Conservation (phyloP, 192 early-diverging fungal genomes). For the Obelidium mucronatum region DNA sequence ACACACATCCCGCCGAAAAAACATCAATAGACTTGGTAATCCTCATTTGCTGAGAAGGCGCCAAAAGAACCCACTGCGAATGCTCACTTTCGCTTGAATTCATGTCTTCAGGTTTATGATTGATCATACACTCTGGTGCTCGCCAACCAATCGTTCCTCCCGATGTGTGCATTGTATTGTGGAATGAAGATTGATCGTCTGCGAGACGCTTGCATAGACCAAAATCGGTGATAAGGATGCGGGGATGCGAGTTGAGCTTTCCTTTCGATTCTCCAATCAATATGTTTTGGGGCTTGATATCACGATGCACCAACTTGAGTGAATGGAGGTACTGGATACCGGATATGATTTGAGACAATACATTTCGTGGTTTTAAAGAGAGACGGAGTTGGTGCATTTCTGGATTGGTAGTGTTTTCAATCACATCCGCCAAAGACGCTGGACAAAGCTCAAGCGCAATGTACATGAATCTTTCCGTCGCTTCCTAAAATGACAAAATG, state of each 20-base stretch:
- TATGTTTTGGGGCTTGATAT: slow-evolving; percentile 96
- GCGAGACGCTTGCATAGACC: slow-evolving; percentile 94
- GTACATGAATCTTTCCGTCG: slow-evolving; percentile 90
- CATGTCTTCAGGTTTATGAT: slow-evolving; percentile 21
- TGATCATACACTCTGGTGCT: slow-evolving; percentile 85
- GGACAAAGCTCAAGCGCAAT: slow-evolving; percentile 96
- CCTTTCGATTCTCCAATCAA: slow-evolving; percentile 65
- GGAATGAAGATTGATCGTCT: slow-evolving; percentile 92
- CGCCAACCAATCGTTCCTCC: slow-evolving; percentile 97
- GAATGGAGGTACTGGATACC: slow-evolving; percentile 90
- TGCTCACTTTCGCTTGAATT: slow-evolving; percentile 6
- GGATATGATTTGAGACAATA: slow-evolving; percentile 83
- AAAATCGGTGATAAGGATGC: slow-evolving; percentile 95
- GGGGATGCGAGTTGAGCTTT: slow-evolving; percentile 54
- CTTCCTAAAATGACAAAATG: slow-evolving; percentile 60
- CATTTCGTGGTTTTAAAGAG: slow-evolving; percentile 66
- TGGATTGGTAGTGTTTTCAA: slow-evolving; percentile 64
- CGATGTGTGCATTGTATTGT: slow-evolving; percentile 78
- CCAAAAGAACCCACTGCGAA: slow-evolving; percentile 16
- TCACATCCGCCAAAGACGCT: slow-evolving; percentile 86
- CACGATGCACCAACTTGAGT: slow-evolving; percentile 96
- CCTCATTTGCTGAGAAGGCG: slow-evolving; percentile 30
- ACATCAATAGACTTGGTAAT: slow-evolving; percentile 93
- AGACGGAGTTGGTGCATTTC: slow-evolving; percentile 46
- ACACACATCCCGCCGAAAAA: slow-evolving; percentile 95